Evolutionary conservation across 2,329 filamentous ascomycete species (phyloP), one percentile per base, ranked within the genome.

Genomic region (Penicillium sp.): DNA sequence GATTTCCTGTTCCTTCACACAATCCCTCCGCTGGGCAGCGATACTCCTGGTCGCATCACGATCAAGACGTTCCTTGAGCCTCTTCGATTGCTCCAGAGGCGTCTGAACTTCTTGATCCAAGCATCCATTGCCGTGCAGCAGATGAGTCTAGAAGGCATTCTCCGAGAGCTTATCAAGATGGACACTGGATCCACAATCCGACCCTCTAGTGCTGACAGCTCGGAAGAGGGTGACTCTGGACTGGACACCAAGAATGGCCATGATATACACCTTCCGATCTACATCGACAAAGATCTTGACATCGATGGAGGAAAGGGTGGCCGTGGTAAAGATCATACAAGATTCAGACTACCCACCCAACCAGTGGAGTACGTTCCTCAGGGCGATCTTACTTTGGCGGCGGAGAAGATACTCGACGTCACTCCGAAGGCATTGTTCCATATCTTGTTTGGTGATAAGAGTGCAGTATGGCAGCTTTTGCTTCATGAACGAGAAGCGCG

Each of bases 341-440:
- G 93, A 67, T 88, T 97, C 73, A 91, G 92, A 71, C 80, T 98
- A 6, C 93, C 94, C 1, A 82, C 87, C 1, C 88, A 91, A 54
- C 88, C 94, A 2, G 89, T 97, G 2, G 80, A 90, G 11, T 97
- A 94, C 72, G 89, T 92, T 58, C 95, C 95, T 1, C 85, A 89
- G 61, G 91, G 89, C 54, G 93, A 96, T 85, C 86, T 88, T 54
- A 83, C 85, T 63, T 84, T 89, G 65, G 88, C 89, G 7, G 86
- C 90, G 1, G 91, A 96, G 73, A 87, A 90, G 61, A 85, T 92
- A 64, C 96, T 96, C 73, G 90, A 96, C 65, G 88, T 98, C 60
- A 96, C 91, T 62, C 89, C 95, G 49, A 98, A 99, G 75, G 92
- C 91, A 0, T 87, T 96, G 58, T 99, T 98, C 75, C 94, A 98